Evolutionary conservation across 805 yeast genomes (phyloP), one percentile per base, ranked within the genome.

Genomic region (Metschnikowia similis): DNA sequence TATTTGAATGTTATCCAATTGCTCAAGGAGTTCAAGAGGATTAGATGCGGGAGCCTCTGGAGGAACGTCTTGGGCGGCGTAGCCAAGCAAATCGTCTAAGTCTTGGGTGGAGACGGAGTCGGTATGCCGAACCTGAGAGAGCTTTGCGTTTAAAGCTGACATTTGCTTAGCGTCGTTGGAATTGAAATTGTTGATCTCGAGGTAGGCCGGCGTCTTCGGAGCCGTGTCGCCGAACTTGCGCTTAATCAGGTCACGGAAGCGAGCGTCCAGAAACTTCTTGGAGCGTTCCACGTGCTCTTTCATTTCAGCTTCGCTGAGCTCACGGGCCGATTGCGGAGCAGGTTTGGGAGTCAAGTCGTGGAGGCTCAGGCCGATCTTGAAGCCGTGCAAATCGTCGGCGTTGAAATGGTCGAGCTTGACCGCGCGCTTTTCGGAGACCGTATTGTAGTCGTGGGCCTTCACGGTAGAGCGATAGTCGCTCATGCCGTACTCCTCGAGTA

Each of bases 401-500:
- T 64, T 52, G 26, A 69, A 60, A 29, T 61, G 57, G 35, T 59
- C 62, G 21, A 69, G 30, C n/a, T 56, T 54, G 10, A 60, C 52
- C 4, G 16, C 50, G 48, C 13, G 42, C 54, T 10, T 52, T 41
- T 29, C 55, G 28, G 31, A 54, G 9, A 35, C 50, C 64, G 50
- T 8, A 13, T 66, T 62, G 53, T 66, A 67, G 53, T 70, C 74
- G 32, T 61, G 58, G 17, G 57, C 52, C 32, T 60, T 62, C 1
- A 64, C 61, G 1, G 71, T 64, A 10, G 67, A 64, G 8, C 53
- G 42, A 51, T 69, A 70, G 50, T 63, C 60, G 3, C 55, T 63
- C 13, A 73, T 48, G 1, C 77, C 77, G 53, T 73, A 73, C 46
- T 73, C 77, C 34, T 67, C 69, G 27, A 71, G 55, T 30, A 70